These are phyloP conservation scores for Singerocomus inundabilis DNA, from an alignment of 1,284 basidiomycete genomes.

Conservation along the genomic window DNA sequence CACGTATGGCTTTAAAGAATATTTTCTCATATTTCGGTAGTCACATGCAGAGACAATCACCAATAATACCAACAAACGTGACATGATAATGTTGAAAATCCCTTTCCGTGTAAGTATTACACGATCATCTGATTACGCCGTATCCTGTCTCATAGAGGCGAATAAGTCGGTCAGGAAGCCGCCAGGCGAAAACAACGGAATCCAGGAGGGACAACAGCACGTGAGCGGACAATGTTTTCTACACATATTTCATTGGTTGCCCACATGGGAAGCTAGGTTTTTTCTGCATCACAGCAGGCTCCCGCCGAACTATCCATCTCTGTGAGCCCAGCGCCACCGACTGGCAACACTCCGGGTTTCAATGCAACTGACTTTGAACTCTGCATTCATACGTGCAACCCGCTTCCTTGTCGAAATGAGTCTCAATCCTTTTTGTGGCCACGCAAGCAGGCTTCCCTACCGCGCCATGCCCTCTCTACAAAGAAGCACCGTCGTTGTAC, in stretches of 20 bases:
- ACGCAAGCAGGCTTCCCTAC: slow-evolving; percentile 23
- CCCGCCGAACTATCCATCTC: neutral
- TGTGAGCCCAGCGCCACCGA: slow-evolving; percentile 6
- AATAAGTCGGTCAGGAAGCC: slow-evolving; percentile 14
- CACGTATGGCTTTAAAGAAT: neutral
- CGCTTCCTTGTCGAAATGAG: slow-evolving; percentile 28
- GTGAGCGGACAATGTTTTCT: slow-evolving; percentile 11
- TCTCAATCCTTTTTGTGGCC: slow-evolving; percentile 30
- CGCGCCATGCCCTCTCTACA: slow-evolving; percentile 27
- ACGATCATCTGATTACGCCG: neutral
- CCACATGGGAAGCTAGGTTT: neutral
- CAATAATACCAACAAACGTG: slow-evolving; percentile 18
- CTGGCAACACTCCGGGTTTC: neutral
- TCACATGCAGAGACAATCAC: slow-evolving; percentile 5
- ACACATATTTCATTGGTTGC: neutral
- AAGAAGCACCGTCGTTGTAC: slow-evolving; percentile 24
- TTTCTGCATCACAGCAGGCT: slow-evolving; percentile 4
- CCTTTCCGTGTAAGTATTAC: slow-evolving; percentile 22
- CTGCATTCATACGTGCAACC: slow-evolving; percentile 30
- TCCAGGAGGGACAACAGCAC: slow-evolving; percentile 6
- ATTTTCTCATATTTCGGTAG: slow-evolving; percentile 14
- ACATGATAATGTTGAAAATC: slow-evolving; percentile 27
- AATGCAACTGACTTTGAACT: slow-evolving; percentile 24
- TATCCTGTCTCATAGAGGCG: slow-evolving; percentile 6
- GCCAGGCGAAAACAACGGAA: slow-evolving; percentile 1